A percentile compares a stretch with the other conserved stretches of the same genome.
phyloP scores from a whole-genome alignment of 2,329 filamentous ascomycete species.

The Furcasterigmium sp. region DNA sequence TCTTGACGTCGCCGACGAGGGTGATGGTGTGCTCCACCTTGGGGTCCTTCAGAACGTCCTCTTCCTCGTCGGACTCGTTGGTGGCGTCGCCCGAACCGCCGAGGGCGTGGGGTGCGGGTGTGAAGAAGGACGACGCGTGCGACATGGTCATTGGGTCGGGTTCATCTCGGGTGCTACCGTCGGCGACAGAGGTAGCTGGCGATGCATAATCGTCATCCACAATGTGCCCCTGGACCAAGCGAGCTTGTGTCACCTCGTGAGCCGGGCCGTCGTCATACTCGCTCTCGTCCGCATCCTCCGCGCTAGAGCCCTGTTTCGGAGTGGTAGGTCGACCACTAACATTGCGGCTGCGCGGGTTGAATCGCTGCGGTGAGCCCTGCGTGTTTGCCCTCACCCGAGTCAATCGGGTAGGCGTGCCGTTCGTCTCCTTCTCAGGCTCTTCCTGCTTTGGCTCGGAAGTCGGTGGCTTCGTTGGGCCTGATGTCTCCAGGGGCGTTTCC shows the following conservation, averaged over 20 bases:
- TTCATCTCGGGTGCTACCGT: conserved; percentile 60
- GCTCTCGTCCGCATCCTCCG: conserved; percentile 30
- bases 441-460: too few relatives aligned
- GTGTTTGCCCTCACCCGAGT: conserved; percentile 8
- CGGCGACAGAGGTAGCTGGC: conserved; percentile 64
- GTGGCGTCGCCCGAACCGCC: conserved; percentile 81
- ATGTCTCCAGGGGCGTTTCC: conserved; percentile 33
- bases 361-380: conserved; percentile 9
- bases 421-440: conserved; percentile 5
- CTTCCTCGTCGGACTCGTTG: conserved; percentile 86
- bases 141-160: conserved; percentile 74
- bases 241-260: conserved; percentile 84
- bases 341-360: conserved; percentile 17
- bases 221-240: conserved; percentile 88
- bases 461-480: conserved; percentile 17
- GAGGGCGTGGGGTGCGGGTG: conserved; percentile 62
- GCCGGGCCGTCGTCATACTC: conserved; percentile 76
- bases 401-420: conserved; percentile 8
- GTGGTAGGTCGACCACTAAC: conserved; percentile 9
- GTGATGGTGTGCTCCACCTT: conserved; percentile 93
- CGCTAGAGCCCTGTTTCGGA: conserved; percentile 4
- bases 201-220: conserved; percentile 92
- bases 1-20: conserved; percentile 88
- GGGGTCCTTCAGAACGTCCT: conserved; percentile 76
- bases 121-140: conserved; percentile 75